Conservation (phyloP, 352 stramenopile genomes). For the Pythium inflatum region DNA sequence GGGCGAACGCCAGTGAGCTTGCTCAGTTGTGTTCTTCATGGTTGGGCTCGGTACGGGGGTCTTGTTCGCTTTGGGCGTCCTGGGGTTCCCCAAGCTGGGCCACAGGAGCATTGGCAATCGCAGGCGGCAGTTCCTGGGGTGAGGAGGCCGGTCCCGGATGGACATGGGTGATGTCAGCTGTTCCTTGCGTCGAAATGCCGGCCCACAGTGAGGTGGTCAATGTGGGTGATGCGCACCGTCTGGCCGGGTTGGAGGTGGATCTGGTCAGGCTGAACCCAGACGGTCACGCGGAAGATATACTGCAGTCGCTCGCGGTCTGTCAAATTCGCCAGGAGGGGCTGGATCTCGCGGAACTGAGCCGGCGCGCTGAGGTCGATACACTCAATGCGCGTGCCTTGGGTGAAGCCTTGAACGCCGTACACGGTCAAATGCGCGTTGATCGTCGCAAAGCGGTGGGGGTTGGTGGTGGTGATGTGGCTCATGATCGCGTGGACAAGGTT, state of each 20-base stretch:
- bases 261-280: background rate
- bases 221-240: background rate
- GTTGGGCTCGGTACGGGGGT: no score
- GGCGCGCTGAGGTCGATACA: background rate
- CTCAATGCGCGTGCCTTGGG: background rate
- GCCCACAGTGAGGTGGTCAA: conserved; percentile 3
- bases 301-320: background rate
- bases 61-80: no score
- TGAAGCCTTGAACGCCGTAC: background rate
- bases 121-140: background rate
- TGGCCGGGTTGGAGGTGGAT: background rate
- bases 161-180: no score
- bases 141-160: no score
- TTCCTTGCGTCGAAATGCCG: background rate
- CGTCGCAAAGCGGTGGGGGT: conserved; percentile 3
- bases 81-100: no score
- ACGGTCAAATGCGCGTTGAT: conserved; percentile 3
- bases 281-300: background rate
- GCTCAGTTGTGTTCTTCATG: no score
- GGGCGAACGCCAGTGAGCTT: no score
- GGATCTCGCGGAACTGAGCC: background rate
- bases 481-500: background rate
- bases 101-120: background rate
- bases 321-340: background rate
- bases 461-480: background rate